Percentiles rank a stretch among this genome's conserved stretches.
Conservation (phyloP, 805 yeast species). For the Hanseniaspora singularis region DNA sequence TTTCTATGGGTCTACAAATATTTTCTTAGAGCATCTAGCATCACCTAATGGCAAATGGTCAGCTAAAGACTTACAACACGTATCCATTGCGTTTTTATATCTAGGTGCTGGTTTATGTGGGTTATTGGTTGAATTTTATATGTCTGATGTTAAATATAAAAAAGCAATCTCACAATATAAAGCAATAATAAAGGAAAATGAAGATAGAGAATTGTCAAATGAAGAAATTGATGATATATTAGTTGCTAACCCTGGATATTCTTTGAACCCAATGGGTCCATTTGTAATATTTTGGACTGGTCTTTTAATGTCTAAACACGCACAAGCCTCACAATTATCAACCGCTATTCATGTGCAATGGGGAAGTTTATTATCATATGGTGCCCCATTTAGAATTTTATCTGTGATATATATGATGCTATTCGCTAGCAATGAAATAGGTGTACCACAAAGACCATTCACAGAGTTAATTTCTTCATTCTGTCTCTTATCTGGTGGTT, state of each 20-base stretch:
- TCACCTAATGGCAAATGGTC: conserved; percentile 72
- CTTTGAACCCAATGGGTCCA: conserved; percentile 91
- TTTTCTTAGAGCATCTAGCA: conserved; percentile 82
- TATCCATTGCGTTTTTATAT: conserved; percentile 78
- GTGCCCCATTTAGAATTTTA: conserved; percentile 60
- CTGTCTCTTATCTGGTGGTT: conserved; percentile 75
- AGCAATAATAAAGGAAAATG: conserved; percentile 9
- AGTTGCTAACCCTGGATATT: conserved; percentile 55
- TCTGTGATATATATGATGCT: conserved; percentile 42
- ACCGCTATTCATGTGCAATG: conserved; percentile 80
- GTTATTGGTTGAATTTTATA: conserved; percentile 58
- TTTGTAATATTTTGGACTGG: conserved; percentile 96
- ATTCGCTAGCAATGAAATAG: conserved; percentile 25
- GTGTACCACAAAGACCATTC: conserved; percentile 46
- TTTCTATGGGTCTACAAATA: conserved; percentile 79
- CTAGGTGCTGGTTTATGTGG: conserved; percentile 92
- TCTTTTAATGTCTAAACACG: conserved; percentile 84
- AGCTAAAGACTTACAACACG: conserved; percentile 83
- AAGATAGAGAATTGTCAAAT: conserved; percentile 5
- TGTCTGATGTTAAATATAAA: conserved; percentile 47
- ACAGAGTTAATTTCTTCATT: conserved; percentile 76
- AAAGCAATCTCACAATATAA: conserved; percentile 29
- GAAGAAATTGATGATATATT: conserved; percentile 18
- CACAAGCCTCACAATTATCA: conserved; percentile 67
- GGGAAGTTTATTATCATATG: conserved; percentile 79